Evolutionary conservation across 2,329 filamentous ascomycete species (phyloP), one percentile per base, ranked within the genome.

Genomic region (Fusarium tuaranense): DNA sequence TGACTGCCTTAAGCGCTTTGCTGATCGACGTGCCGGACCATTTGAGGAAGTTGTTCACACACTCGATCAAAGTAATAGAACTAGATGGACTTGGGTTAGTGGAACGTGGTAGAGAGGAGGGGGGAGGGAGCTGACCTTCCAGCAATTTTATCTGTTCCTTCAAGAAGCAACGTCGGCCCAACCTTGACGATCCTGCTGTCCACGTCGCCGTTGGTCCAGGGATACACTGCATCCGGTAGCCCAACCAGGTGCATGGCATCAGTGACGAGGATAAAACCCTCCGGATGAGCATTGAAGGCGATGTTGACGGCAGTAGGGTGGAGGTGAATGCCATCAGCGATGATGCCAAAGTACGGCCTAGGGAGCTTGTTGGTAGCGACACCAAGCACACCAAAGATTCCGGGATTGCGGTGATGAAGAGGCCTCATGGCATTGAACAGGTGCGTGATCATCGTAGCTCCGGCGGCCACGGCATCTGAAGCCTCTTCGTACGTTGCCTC

Each of bases 371-470:
- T 89, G 10, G 88, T 48, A 8, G 25, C 88, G 70, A 89, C 89
- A 68, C 95, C 95, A 14, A 98, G 86, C 0, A 97, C 90, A 30
- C 95, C 95, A 80, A 97, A 97, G 77, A 98, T 91, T 41, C 95
- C 95, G 0, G 95, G 95, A 82, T 98, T 95, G 68, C 95, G 93
- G 86, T 98, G 95, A 82, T 97, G 94, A 60, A 97, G 90, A 16
- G 95, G 94, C 1, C 92, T 89, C 95, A 98, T 98, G 30, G 95
- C 95, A 81, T 98, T 98, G 89, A 97, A 98, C 1, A 98, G 87
- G 79, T 98, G 95, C 0, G 95, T 98, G 75, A 98, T 93, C 94
- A 97, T 97, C 60, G 90, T 93, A 3, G 94, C 94, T 61, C 95
- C 95, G 7, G 91, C 88, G 16, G 86, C 86, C 5, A 97, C 89